Evolutionary conservation across 768 basidiomycete genomes (phyloP), one percentile per base, ranked within the genome.

Genomic region (Kwoniella sp.): DNA sequence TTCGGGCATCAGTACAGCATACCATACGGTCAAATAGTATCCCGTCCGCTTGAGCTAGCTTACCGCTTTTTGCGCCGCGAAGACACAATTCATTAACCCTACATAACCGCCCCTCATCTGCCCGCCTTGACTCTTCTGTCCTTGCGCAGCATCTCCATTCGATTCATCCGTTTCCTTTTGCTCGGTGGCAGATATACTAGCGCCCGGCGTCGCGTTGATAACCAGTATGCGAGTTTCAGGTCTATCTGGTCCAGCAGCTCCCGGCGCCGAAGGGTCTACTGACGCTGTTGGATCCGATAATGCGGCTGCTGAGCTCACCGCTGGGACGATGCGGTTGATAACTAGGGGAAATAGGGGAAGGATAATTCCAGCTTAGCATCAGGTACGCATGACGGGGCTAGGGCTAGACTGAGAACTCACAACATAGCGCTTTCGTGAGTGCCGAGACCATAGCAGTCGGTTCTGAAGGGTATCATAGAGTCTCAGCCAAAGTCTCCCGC

Each of bases 61-160:
- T 68, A 91, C 95, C 71, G 93, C 84, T 83, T 99, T 99, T 81
- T 99, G 96, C 4, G 96, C 96, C 20, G 94, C 93, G 82, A 99
- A 99, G 55, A 98, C 98, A 59, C 93, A 89, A 79, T 98, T 98
- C 96, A 99, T 99, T 78, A 98, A 88, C 26, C 95, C 92, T 55
- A 98, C 95, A 81, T 99, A 99, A 11, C 93, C 92, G 0, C 74
- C 74, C 55, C 76, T 8, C 71, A 71, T 69, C 45, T 66, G 51
- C 12, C 62, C 88, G 23, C 67, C 74, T n/a, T 60, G 50, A 26
- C 51, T 51, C 26, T 22, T 48, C 48, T 64, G 55, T 23, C n/a
- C 28, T 13, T 20, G 22, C 28, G 25, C 37, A 23, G 61, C 65
- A 20, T 61, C 51, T 4, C 41, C 61, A 3, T 64, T 59, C 8